Conservation (phyloP, 805 yeast genomes). For the Yarrowia osloensis region DNA sequence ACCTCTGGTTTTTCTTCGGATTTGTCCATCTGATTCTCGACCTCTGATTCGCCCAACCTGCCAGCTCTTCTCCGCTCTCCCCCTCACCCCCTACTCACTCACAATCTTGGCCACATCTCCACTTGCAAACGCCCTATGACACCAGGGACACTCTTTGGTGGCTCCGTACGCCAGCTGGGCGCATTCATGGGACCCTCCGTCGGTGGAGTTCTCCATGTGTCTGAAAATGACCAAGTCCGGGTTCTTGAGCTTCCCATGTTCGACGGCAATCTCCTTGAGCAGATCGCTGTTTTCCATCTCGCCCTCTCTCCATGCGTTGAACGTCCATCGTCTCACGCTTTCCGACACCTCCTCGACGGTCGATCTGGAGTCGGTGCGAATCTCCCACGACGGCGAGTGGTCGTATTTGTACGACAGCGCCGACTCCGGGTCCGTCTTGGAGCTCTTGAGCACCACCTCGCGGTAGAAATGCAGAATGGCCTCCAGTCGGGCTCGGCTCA, state of each 20-base stretch:
- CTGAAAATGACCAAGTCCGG: background rate
- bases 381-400: background rate
- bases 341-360: background rate
- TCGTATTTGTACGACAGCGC: background rate
- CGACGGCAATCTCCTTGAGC: background rate
- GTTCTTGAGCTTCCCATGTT: background rate
- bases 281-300: background rate
- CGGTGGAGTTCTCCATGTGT: background rate
- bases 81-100: too few relatives aligned
- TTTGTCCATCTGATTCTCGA: too few relatives aligned
- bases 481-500: background rate
- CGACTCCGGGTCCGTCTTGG: background rate
- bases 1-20: too few relatives aligned
- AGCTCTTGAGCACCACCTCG: background rate
- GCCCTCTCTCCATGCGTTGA: background rate
- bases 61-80: too few relatives aligned
- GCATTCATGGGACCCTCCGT: background rate
- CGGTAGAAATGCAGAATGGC: background rate
- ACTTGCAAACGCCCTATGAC: background rate
- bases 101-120: background rate
- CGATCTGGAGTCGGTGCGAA: background rate
- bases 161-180: background rate
- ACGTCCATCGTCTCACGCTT: background rate
- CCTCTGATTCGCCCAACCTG: too few relatives aligned
- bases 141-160: background rate